A percentile compares a stretch with the other conserved stretches of the same genome.
Conservation (phyloP, 768 basidiomycete species). For the Heimioporus sp. region DNA sequence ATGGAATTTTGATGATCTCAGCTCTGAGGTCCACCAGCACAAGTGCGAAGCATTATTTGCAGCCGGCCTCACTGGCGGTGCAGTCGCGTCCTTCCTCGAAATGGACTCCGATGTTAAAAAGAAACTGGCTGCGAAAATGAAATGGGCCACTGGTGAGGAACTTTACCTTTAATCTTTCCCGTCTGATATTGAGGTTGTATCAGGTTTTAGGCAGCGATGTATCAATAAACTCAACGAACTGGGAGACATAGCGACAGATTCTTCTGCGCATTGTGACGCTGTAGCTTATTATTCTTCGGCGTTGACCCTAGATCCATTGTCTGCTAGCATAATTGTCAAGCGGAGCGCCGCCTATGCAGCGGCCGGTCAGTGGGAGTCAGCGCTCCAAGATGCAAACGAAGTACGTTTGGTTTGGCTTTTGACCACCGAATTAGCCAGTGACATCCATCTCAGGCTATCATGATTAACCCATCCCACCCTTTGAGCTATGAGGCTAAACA, state of each 20-base stretch:
- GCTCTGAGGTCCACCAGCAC: conserved; percentile 2
- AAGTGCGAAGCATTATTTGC: conserved; percentile 9
- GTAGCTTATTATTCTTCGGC: conserved; percentile 6
- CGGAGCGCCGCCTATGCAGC: conserved; percentile 6
- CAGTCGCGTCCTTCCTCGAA: conserved; percentile 6
- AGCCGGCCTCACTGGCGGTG: neutral
- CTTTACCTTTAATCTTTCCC: neutral
- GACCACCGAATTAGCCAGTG: neutral
- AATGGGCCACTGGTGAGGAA: conserved; percentile 7
- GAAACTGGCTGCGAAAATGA: neutral
- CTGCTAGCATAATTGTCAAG: conserved; percentile 1
- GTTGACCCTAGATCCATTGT: conserved; percentile 4
- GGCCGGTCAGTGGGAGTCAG: conserved; percentile 1
- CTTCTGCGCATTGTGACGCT: conserved; percentile 8
- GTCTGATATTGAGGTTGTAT: neutral
- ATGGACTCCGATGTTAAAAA: neutral
- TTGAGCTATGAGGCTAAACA: conserved; percentile 10
- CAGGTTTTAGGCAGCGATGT: conserved; percentile 11
- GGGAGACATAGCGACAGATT: conserved; percentile 2
- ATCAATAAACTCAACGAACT: conserved; percentile 7
- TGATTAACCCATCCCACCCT: conserved; percentile 8
- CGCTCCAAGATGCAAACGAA: conserved; percentile 6
- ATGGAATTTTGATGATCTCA: conserved; percentile 11
- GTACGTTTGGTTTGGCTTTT: conserved; percentile 4
- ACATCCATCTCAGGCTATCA: conserved; percentile 7